These are phyloP conservation scores for Botrytis hyacinthi DNA, from an alignment of 2,329 filamentous ascomycete genomes.

Conservation along the genomic window DNA sequence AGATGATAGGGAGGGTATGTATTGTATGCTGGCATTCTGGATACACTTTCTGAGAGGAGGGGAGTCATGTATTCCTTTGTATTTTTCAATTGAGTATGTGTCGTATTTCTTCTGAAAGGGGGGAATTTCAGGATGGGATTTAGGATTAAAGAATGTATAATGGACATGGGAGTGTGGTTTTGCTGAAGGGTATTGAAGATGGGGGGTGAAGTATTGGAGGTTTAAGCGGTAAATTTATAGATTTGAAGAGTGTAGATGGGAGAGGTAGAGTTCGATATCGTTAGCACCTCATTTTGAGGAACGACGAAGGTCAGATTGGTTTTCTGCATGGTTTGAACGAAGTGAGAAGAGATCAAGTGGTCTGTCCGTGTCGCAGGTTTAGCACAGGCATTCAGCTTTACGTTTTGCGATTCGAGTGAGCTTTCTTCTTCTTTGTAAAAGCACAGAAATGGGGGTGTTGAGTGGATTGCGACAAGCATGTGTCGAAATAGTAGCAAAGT, in stretches of 20 bases:
- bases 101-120: not conserved
- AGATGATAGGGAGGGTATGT: not conserved
- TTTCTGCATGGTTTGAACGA: not conserved
- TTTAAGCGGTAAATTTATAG: not conserved
- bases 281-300: not conserved
- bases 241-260: not conserved
- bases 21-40: not conserved
- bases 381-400: not conserved
- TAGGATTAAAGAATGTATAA: not conserved
- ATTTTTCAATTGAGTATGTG: not conserved
- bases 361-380: not conserved
- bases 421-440: not conserved
- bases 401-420: not conserved
- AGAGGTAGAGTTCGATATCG: not conserved
- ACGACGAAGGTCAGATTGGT: not conserved
- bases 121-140: not conserved
- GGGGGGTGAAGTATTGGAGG: not conserved
- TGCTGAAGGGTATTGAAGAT: not conserved
- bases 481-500: not conserved
- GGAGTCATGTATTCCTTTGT: not conserved
- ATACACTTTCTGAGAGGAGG: not conserved
- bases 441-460: no score
- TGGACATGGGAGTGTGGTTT: not conserved
- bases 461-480: fast-evolving
- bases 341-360: not conserved